These are phyloP conservation scores for Mycena indigotica DNA, from an alignment of 768 basidiomycete genomes.

Conservation along the genomic window DNA sequence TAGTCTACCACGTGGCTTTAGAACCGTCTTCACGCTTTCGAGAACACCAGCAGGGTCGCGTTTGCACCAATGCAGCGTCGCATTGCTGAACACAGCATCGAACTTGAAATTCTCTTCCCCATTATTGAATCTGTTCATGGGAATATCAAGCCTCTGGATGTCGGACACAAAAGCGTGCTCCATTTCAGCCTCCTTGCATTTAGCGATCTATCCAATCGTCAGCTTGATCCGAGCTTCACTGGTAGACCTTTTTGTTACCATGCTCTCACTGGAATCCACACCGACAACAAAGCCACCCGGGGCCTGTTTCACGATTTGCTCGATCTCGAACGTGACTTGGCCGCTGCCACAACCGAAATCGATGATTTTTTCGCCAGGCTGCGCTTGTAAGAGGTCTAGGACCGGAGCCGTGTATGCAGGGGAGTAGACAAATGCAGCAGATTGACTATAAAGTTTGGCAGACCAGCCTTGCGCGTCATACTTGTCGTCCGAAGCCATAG, in stretches of 20 bases:
- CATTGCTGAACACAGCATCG: conserved; percentile 81
- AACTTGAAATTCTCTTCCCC: conserved; percentile 43
- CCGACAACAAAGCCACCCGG: conserved; percentile 62
- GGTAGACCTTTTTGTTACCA: conserved; percentile 65
- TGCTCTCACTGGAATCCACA: conserved; percentile 68
- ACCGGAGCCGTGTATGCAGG: conserved; percentile 52
- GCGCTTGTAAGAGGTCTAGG: conserved; percentile 59
- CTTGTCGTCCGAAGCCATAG: neutral
- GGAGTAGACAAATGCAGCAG: conserved; percentile 59
- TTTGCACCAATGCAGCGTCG: conserved; percentile 87
- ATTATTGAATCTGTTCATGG: conserved; percentile 30
- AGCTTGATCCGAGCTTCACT: too few relatives aligned
- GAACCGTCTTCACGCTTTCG: conserved; percentile 53
- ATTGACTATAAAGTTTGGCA: conserved; percentile 46
- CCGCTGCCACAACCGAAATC: conserved; percentile 87
- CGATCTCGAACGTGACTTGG: conserved; percentile 65
- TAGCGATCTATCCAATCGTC: conserved; percentile 46
- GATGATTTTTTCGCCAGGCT: conserved; percentile 68
- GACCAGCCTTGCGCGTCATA: conserved; percentile 36
- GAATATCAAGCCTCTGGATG: conserved; percentile 48
- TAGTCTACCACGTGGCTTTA: conserved; percentile 73
- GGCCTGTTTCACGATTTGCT: conserved; percentile 48
- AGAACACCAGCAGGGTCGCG: conserved; percentile 67
- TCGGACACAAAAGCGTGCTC: conserved; percentile 54
- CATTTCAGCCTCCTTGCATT: conserved; percentile 51